Conservation (phyloP, 2,329 filamentous ascomycete species). For the Aspergillus sp. region DNA sequence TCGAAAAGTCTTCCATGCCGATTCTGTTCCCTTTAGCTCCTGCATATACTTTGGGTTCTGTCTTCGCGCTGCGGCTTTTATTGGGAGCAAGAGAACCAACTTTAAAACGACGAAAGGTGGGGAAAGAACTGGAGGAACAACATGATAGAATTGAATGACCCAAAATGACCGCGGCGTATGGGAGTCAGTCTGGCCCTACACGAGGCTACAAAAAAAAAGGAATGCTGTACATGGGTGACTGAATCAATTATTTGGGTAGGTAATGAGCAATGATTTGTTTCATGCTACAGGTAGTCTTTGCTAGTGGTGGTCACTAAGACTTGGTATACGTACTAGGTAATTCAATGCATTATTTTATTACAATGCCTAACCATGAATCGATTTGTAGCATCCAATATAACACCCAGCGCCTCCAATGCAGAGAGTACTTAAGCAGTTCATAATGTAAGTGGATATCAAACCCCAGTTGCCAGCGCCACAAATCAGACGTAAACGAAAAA, state of each 20-base stretch:
- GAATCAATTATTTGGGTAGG: neutral
- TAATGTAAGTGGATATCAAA: constrained; percentile 4
- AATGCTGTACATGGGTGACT: constrained; percentile 6
- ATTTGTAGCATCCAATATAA: neutral
- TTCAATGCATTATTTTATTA: neutral
- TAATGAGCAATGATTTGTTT: neutral
- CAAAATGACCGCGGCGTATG: constrained; percentile 34
- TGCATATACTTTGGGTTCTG: neutral
- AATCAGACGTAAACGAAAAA: neutral
- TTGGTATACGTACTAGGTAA: neutral
- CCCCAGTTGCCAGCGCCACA: constrained; percentile 10
- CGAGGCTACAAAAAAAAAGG: constrained; percentile 15
- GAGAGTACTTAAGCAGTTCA: neutral
- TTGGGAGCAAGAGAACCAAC: neutral
- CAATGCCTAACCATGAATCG: neutral
- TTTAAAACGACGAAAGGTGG: neutral
- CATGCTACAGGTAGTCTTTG: neutral
- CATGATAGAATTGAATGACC: constrained; percentile 1
- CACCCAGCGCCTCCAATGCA: constrained; percentile 15
- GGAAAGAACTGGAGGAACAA: constrained; percentile 1
- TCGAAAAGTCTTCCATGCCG: constrained; percentile 14
- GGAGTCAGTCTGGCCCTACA: constrained; percentile 33
- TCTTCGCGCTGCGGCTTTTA: neutral
- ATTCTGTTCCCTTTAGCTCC: constrained; percentile 9
- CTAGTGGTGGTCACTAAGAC: neutral